Percentiles rank a stretch among this genome's conserved stretches.
Evolutionary conservation across 2,329 filamentous ascomycete species (phyloP).

Genomic region (Botrytis squamosa): DNA sequence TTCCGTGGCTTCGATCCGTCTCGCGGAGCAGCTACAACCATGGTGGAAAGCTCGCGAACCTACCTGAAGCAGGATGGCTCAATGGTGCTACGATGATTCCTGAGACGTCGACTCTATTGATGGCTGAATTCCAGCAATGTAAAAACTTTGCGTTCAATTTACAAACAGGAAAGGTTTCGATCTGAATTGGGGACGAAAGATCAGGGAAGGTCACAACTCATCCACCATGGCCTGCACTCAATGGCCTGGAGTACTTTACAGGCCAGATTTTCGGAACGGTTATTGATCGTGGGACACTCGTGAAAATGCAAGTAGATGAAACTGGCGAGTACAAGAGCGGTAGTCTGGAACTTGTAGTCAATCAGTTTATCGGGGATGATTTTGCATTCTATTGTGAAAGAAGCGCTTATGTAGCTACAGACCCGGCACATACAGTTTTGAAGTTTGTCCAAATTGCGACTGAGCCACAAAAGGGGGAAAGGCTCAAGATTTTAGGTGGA

Average conservation of each 20-base stretch:
- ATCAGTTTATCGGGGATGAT: slow-evolving; percentile 7
- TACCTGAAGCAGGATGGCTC: background rate
- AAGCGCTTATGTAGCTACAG: background rate
- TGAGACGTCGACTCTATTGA: background rate
- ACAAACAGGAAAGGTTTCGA: background rate
- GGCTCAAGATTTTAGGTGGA: background rate
- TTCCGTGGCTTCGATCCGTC: background rate
- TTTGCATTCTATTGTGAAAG: slow-evolving; percentile 7
- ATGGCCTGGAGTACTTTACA: slow-evolving; percentile 12
- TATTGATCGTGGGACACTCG: background rate
- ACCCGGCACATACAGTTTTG: background rate
- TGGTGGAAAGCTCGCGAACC: background rate
- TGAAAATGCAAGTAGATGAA: background rate
- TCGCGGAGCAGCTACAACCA: background rate
- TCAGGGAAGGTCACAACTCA: slow-evolving; percentile 1
- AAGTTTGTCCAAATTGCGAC: background rate
- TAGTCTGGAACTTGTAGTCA: background rate
- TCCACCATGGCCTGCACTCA: slow-evolving; percentile 1
- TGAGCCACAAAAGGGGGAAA: background rate
- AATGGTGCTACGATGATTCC: slow-evolving; percentile 11
- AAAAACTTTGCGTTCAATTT: background rate
- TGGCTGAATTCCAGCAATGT: background rate
- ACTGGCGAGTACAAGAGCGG: background rate
- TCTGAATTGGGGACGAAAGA: background rate
- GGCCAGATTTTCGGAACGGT: background rate